These are phyloP conservation scores for Talaromyces stipitatus DNA, from an alignment of 495 filamentous ascomycete genomes.

Conservation along the genomic window DNA sequence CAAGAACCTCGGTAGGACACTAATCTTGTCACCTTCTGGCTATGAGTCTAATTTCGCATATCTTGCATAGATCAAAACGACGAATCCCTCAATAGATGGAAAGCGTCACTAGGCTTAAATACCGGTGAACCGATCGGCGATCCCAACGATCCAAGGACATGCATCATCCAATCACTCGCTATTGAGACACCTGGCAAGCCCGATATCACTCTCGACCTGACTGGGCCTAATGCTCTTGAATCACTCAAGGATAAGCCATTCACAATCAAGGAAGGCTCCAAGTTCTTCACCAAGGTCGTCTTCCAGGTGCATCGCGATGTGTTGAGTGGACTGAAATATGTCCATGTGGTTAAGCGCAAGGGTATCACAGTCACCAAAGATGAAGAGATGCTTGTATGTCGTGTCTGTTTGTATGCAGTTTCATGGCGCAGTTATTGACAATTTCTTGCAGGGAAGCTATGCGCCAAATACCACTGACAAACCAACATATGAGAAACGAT, in stretches of 20 bases:
- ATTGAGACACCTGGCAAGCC: conserved; percentile 70
- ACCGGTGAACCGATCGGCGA: conserved; percentile 56
- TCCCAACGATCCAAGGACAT: conserved; percentile 70
- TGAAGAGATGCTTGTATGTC: conserved; percentile 87
- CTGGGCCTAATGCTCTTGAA: conserved; percentile 14
- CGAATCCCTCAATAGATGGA: conserved; percentile 94
- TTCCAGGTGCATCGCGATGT: conserved; percentile 97
- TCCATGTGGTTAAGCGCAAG: conserved; percentile 86
- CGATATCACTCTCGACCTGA: conserved; percentile 81
- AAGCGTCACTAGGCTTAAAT: conserved; percentile 82
- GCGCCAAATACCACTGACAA: conserved; percentile 81
- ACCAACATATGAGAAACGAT: conserved; percentile 79
- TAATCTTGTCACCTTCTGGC: conserved; percentile 34
- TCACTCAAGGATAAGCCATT: conserved; percentile 53
- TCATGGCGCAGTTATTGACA: not conserved
- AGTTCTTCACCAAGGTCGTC: conserved; percentile 83
- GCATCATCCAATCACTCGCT: conserved; percentile 83
- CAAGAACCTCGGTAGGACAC: conserved; percentile 70
- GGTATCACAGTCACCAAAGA: conserved; percentile 79
- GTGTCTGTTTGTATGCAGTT: not conserved
- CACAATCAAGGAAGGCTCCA: conserved; percentile 90
- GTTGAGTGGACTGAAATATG: conserved; percentile 85
- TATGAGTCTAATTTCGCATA: conserved; percentile 8
- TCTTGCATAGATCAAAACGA: conserved; percentile 53
- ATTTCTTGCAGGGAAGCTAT: conserved; percentile 60